Percentiles rank a stretch among this genome's conserved stretches.
Evolutionary conservation across 2,329 filamentous ascomycete species (phyloP).

Genomic region (Immersiporthe knoxdaviesiana): DNA sequence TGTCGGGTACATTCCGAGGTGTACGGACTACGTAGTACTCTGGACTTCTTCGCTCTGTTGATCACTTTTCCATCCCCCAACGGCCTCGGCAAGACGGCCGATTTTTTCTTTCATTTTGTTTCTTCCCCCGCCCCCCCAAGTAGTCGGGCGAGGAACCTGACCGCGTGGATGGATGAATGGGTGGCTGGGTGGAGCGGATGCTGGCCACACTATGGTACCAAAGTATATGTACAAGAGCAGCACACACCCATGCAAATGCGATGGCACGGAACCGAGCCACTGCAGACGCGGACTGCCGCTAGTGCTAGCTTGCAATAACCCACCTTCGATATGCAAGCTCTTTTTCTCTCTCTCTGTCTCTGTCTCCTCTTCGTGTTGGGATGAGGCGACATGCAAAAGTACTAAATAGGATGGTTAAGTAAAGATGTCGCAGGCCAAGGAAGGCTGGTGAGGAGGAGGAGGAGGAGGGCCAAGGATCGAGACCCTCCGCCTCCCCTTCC

Average conservation of each 20-base stretch:
- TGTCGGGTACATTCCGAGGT: constrained; percentile 13
- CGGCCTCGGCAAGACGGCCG: constrained; percentile 1
- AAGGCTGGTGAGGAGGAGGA: not conserved
- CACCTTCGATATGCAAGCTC: not conserved
- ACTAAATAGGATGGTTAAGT: not conserved
- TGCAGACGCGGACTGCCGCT: constrained; percentile 2
- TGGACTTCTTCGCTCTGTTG: not conserved
- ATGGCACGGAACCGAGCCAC: not conserved
- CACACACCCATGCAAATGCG: not conserved
- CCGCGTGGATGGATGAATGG: constrained; percentile 4
- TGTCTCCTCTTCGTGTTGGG: not conserved
- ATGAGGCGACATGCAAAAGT: not conserved
- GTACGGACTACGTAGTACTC: no score
- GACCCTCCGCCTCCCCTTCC: no score
- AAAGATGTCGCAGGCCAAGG: not conserved
- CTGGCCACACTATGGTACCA: not conserved
- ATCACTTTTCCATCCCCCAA: not conserved
- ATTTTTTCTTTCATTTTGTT: not conserved
- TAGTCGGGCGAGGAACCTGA: not conserved
- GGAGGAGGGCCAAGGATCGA: not conserved
- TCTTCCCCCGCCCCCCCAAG: not conserved
- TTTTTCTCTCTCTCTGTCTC: no score
- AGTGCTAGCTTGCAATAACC: not conserved
- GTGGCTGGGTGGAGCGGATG: not conserved
- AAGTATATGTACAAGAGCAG: not conserved